These are phyloP conservation scores for Pseudozyma thailandica DNA, from an alignment of 1,284 basidiomycete species.

Conservation along the genomic window DNA sequence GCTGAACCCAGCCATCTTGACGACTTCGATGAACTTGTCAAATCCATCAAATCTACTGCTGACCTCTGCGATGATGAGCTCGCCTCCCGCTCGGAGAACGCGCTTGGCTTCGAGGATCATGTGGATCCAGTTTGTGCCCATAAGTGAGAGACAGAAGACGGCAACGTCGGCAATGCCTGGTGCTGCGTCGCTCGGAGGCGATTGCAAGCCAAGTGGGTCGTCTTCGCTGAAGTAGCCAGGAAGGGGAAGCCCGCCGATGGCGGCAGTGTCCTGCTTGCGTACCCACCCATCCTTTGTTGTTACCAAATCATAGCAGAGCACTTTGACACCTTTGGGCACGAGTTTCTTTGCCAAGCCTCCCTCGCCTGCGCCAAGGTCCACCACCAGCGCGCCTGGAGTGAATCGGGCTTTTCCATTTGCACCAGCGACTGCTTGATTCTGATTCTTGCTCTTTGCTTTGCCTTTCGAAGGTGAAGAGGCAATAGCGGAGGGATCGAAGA, in stretches of 20 bases:
- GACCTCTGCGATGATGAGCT: slow-evolving; percentile 94
- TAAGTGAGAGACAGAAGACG: slow-evolving; percentile 92
- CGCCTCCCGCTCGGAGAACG: slow-evolving; percentile 81
- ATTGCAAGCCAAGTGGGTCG: slow-evolving; percentile 21
- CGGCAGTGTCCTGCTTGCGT: slow-evolving; percentile 55
- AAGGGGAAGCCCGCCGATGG: slow-evolving; percentile 44
- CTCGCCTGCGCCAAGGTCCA: slow-evolving; percentile 94
- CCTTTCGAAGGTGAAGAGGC: not conserved
- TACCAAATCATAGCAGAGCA: slow-evolving; percentile 81
- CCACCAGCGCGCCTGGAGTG: slow-evolving; percentile 77
- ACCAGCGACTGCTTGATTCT: slow-evolving; percentile 1
- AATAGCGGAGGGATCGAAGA: slow-evolving; percentile 23
- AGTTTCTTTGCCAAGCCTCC: slow-evolving; percentile 79
- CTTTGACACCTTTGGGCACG: slow-evolving; percentile 71
- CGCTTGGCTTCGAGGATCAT: slow-evolving; percentile 90
- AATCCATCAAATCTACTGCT: slow-evolving; percentile 64
- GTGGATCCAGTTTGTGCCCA: slow-evolving; percentile 95
- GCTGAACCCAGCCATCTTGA: slow-evolving; percentile 82
- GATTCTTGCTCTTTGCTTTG: slow-evolving; percentile 10
- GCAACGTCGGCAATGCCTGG: slow-evolving; percentile 83
- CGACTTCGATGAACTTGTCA: slow-evolving; percentile 79
- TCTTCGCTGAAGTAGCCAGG: slow-evolving; percentile 31
- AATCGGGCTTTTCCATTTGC: slow-evolving; percentile 31
- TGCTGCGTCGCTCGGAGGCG: not conserved
- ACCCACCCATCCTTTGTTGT: slow-evolving; percentile 75